Percentiles rank a stretch among this genome's conserved stretches.
These are phyloP conservation scores for Bruguiera hainesii DNA, from an alignment of 441 rosid genomes.

Conservation along the genomic window DNA sequence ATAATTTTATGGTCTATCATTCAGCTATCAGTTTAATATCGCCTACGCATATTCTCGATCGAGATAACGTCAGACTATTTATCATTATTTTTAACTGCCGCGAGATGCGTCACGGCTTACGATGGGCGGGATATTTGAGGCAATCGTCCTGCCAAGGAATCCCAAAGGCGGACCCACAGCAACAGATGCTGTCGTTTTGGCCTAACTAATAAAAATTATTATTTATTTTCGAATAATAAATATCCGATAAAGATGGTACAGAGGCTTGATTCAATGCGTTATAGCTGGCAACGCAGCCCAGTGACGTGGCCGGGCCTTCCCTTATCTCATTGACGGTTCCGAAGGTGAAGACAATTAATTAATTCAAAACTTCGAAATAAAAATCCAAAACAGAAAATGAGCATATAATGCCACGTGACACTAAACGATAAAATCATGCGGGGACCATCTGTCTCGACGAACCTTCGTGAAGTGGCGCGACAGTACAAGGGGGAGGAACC, in stretches of 20 bases:
- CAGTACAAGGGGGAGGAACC: neutral
- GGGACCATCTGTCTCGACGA: neutral
- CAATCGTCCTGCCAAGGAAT: constrained; percentile 16
- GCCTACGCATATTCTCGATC: no score
- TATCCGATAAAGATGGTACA: no score
- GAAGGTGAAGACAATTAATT: constrained; percentile 20
- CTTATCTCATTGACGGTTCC: constrained; percentile 32
- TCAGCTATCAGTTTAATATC: no score
- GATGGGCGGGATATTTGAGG: constrained; percentile 21
- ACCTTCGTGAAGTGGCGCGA: constrained; percentile 27
- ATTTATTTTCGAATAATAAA: neutral
- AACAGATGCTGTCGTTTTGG: constrained; percentile 27
- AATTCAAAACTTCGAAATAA: neutral
- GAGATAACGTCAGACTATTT: no score
- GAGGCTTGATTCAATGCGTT: constrained; percentile 26
- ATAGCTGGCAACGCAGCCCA: constrained; percentile 38
- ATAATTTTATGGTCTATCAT: no score
- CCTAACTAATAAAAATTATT: neutral
- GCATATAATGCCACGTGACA: neutral
- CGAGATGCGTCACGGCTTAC: constrained; percentile 26
- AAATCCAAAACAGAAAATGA: neutral
- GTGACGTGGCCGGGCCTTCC: constrained; percentile 20
- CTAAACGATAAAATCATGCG: neutral
- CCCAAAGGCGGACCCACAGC: constrained; percentile 13
- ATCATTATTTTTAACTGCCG: neutral